These are phyloP conservation scores for Phylloporus sp. DNA, from an alignment of 1,284 basidiomycete genomes.

Conservation along the genomic window DNA sequence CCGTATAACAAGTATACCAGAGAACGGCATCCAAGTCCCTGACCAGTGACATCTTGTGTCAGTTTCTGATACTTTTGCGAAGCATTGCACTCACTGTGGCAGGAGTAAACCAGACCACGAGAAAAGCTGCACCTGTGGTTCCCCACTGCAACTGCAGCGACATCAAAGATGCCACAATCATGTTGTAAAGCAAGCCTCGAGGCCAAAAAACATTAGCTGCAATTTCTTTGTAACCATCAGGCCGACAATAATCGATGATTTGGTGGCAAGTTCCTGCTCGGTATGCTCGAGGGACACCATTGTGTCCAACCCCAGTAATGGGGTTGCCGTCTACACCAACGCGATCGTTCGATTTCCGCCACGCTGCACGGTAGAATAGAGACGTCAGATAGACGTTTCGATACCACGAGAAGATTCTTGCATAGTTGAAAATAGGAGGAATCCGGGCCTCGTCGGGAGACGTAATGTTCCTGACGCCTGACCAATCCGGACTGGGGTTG, in stretches of 20 bases:
- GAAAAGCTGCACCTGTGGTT: slow-evolving; percentile 46
- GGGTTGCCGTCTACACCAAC: slow-evolving; percentile 5
- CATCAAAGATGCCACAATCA: slow-evolving; percentile 43
- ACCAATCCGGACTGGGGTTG: slow-evolving; percentile 18
- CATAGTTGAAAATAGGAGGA: slow-evolving; percentile 34
- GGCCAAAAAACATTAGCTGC: slow-evolving; percentile 32
- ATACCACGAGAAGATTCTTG: slow-evolving; percentile 38
- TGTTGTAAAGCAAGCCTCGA: slow-evolving; percentile 40
- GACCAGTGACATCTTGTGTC: no score
- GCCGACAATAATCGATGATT: slow-evolving; percentile 37
- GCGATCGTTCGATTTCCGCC: slow-evolving; percentile 11
- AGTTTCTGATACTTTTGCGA: no score
- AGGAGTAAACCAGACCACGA: slow-evolving; percentile 48
- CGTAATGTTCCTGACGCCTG: slow-evolving; percentile 5
- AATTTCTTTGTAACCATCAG: slow-evolving; percentile 7
- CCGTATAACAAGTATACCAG: not conserved
- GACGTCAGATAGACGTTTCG: slow-evolving; percentile 25
- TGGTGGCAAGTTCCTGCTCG: slow-evolving; percentile 38
- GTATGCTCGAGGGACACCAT: slow-evolving; percentile 16
- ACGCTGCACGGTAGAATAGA: slow-evolving; percentile 31
- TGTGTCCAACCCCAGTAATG: not conserved
- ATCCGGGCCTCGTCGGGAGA: slow-evolving; percentile 27
- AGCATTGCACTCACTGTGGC: slow-evolving; percentile 33
- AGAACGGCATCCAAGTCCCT: no score
- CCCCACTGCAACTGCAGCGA: slow-evolving; percentile 50